Evolutionary conservation across 2,329 filamentous ascomycete species (phyloP).

Genomic region (Trichophyton rubrum): DNA sequence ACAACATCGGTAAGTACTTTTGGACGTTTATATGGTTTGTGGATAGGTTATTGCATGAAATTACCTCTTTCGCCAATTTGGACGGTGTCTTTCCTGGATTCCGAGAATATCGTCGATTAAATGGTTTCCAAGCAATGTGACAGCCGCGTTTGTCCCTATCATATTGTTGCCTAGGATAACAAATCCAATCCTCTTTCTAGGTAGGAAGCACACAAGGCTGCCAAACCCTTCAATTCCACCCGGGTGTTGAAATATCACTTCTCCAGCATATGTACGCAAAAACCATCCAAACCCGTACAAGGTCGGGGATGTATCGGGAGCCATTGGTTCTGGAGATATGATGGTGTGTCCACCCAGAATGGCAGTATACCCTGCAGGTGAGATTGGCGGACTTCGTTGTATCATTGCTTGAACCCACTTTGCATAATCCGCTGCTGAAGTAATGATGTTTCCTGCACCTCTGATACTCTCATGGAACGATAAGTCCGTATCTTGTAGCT

Average conservation of each 20-base stretch:
- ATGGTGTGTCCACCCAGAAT: slow-evolving; percentile 8
- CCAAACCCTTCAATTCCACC: slow-evolving; percentile 38
- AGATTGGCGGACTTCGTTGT: slow-evolving; percentile 7
- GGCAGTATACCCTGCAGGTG: slow-evolving; percentile 6
- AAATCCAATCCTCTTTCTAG: slow-evolving; percentile 33
- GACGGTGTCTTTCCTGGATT: slow-evolving; percentile 23
- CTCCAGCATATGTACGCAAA: slow-evolving; percentile 15
- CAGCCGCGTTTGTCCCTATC: slow-evolving; percentile 26
- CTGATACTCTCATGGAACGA: slow-evolving; percentile 7
- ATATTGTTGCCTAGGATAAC: slow-evolving; percentile 32
- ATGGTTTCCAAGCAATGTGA: slow-evolving; percentile 25
- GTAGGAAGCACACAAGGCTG: slow-evolving; percentile 35
- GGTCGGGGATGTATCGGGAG: slow-evolving; percentile 5
- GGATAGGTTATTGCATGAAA: slow-evolving; percentile 8
- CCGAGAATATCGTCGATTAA: slow-evolving; percentile 33
- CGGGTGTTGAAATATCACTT: slow-evolving; percentile 32
- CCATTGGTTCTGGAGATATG: slow-evolving; percentile 3
- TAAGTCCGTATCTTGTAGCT: slow-evolving; percentile 9
- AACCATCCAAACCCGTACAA: slow-evolving; percentile 12
- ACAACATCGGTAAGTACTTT: not conserved
- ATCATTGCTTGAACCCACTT: slow-evolving; percentile 40
- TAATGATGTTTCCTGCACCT: slow-evolving; percentile 18
- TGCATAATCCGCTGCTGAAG: slow-evolving; percentile 28
- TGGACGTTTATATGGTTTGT: not conserved
- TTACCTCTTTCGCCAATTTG: slow-evolving; percentile 27